A percentile compares a stretch with the other conserved stretches of the same genome.
Evolutionary conservation across 2,329 filamentous ascomycete species (phyloP).

Genomic region (Ceratocystis alfenasii): DNA sequence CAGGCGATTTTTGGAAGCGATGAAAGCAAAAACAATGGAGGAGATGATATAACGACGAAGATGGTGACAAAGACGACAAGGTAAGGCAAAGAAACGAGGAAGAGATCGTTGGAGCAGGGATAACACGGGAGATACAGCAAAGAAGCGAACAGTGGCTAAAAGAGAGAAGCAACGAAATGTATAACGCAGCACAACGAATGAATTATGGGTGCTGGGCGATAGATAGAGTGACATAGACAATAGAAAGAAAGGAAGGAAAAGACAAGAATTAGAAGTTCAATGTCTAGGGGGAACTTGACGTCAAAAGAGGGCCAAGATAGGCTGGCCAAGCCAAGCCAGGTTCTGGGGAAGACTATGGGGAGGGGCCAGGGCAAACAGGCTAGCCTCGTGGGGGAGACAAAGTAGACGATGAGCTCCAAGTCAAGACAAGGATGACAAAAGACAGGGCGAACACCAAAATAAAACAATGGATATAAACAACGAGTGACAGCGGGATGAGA

Average conservation of each 20-base stretch:
- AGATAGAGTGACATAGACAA: background rate
- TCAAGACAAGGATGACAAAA: background rate
- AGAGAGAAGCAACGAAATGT: background rate
- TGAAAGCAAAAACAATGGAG: background rate
- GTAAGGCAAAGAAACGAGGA: background rate
- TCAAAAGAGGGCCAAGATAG: conserved; percentile 4
- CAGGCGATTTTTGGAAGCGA: conserved; percentile 26
- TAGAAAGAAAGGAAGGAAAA: background rate
- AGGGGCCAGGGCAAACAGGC: background rate
- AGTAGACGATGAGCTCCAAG: background rate
- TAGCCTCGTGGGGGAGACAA: conserved; percentile 2
- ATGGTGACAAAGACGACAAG: conserved; percentile 16
- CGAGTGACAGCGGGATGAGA: background rate
- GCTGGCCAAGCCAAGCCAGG: conserved; percentile 1
- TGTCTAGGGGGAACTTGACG: background rate
- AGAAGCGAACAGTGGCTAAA: background rate
- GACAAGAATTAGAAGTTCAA: background rate
- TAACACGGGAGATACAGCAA: background rate
- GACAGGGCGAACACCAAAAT: background rate
- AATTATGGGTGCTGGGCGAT: background rate
- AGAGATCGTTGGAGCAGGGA: background rate
- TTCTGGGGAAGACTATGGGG: background rate
- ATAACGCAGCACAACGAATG: background rate
- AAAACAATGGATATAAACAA: background rate
- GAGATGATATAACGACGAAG: conserved; percentile 14